A percentile compares a stretch with the other conserved stretches of the same genome.
Evolutionary conservation across 73 alveolate genomes (phyloP).

Genomic region (Paramecium sexaurelia): DNA sequence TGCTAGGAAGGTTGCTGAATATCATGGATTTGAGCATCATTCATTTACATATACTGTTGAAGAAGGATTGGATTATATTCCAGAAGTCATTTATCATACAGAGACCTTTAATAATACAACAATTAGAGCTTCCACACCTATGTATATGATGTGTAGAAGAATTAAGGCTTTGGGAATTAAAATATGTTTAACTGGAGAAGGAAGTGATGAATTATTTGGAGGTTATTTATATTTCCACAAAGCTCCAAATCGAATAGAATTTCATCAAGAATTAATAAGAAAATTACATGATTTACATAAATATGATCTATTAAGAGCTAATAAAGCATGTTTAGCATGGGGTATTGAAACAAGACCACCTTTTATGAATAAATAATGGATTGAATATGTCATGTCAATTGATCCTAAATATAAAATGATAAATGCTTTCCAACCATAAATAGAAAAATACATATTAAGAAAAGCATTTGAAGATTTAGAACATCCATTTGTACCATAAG

Average conservation of each 20-base stretch:
- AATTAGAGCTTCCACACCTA: slow-evolving; percentile 91
- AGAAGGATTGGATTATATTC: slow-evolving; percentile 85
- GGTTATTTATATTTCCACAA: slow-evolving; percentile 90
- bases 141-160: slow-evolving; percentile 86
- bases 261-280: slow-evolving; percentile 72
- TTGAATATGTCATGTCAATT: slow-evolving; percentile 74
- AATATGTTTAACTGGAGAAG: slow-evolving; percentile 80
- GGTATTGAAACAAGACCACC: slow-evolving; percentile 88
- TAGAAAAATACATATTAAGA: slow-evolving; percentile 77
- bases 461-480: slow-evolving; percentile 84
- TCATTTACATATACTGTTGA: slow-evolving; percentile 81
- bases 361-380: slow-evolving; percentile 80
- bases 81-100: slow-evolving; percentile 84
- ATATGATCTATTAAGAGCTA: slow-evolving; percentile 73
- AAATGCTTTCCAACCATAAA: slow-evolving; percentile 52
- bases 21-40: slow-evolving; percentile 85
- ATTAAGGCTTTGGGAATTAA: slow-evolving; percentile 75
- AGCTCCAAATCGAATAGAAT: slow-evolving; percentile 80
- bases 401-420: slow-evolving; percentile 73
- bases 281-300: slow-evolving; percentile 66
- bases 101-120: slow-evolving; percentile 89
- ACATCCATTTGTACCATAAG: slow-evolving; percentile 82
- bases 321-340: slow-evolving; percentile 68
- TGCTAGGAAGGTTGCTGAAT: slow-evolving; percentile 78
- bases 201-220: slow-evolving; percentile 82